Conservation (phyloP, 257 asterid genomes). For the Forsythia viridissima region DNA sequence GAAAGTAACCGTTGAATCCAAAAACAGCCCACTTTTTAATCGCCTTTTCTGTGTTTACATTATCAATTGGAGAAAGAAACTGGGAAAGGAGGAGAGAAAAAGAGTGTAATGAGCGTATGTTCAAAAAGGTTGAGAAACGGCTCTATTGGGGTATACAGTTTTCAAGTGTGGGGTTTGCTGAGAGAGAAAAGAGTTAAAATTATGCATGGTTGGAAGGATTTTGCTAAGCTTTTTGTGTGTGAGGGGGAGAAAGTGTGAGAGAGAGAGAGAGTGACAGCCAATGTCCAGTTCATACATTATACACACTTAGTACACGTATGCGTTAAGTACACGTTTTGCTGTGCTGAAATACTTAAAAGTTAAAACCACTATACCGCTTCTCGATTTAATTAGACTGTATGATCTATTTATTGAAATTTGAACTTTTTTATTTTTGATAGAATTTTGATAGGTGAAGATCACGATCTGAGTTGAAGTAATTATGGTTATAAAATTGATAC, state of each 20-base stretch:
- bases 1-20: conserved; percentile 12
- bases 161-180: not conserved
- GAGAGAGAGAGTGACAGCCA: not conserved
- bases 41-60: conserved; percentile 54
- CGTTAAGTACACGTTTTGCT: too few relatives aligned
- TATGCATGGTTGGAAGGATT: not conserved
- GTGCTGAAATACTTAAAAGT: too few relatives aligned
- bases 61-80: conserved; percentile 37
- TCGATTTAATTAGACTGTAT: too few relatives aligned
- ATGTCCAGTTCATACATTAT: not conserved
- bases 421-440: too few relatives aligned
- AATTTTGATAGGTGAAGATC: too few relatives aligned
- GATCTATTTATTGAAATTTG: too few relatives aligned
- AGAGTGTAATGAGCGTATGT: conserved; percentile 10
- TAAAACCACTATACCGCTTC: too few relatives aligned
- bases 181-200: not conserved
- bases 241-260: not conserved
- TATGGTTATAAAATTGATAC: too few relatives aligned
- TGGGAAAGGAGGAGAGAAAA: conserved; percentile 19
- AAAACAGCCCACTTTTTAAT: conserved; percentile 20
- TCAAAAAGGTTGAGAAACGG: conserved; percentile 22
- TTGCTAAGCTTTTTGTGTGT: not conserved
- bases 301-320: not conserved
- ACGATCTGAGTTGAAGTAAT: too few relatives aligned
- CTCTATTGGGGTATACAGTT: conserved; percentile 8